Base-by-base conservation (phyloP, 164 flowering plant genomes). In the Houttuynia cordata region DNA sequence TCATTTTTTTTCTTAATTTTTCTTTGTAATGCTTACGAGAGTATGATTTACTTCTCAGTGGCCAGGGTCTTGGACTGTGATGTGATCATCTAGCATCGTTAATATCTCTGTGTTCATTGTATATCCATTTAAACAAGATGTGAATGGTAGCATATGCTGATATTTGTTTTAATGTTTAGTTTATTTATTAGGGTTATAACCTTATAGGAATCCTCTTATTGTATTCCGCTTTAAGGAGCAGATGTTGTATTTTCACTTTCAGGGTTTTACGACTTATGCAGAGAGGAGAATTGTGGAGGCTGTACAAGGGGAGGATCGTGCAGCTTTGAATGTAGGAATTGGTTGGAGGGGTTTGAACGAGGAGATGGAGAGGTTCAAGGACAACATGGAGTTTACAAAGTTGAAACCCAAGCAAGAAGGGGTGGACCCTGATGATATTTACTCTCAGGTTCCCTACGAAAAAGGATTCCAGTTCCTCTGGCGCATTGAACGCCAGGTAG, bases 251-350 rank as follows among this genome's bases (percentile, higher is more conserved):
- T 45, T 45, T 17, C 17, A 9, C 34, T 56, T 61, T 5, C 53
- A 93, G 99, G 97, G 97, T 42, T 93, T 88, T 64, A 93, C 97
- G 13, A 88, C 95, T 3, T 93, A 93, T 77, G 99, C 99, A 0
- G 99, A 90, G 72, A 68, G 95, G 75, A 80, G 99, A 72, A 90
- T 90, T 40, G 95, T 90, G 39, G 97, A 93, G 77, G 92, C 62
- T 54, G 96, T 88, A 59, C 97, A 93, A 73, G 99, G 99, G 22
- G 83, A 85, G 63, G 91, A 90, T 22, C 77, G 58, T 58, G 97
- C 97, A 54, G 81, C 81, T 51, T 61, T 93, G 73, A 90, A 83
- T 64, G 82, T 76, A 65, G 99, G 97, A 52, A 88, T 93, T 68
- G 99, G 99, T 55, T 93, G 99, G 99, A 85, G 75, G 68, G 89